phyloP scores from a whole-genome alignment of 2,329 filamentous ascomycete species.

The Pseudocercospora macadamiae region DNA sequence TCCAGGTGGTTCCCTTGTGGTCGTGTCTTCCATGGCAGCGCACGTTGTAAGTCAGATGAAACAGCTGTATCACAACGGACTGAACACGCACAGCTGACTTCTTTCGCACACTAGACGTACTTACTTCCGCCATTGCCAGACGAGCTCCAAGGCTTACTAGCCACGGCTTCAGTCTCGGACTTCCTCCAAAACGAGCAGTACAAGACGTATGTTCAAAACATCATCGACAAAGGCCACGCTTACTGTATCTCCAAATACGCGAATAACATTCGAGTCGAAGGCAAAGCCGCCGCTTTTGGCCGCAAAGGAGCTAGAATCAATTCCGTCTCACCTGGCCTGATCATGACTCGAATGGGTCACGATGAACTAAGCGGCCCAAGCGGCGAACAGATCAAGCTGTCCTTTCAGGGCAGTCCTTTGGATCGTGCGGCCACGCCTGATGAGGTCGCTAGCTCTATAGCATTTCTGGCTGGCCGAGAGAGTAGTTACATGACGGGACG shows the following conservation, averaged over 20 bases:
- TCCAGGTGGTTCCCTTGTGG: conserved; percentile 2
- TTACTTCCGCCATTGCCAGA: no score
- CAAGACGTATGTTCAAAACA: background rate
- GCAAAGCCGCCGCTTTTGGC: conserved; percentile 1
- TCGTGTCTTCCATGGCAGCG: conserved; percentile 12
- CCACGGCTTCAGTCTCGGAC: background rate
- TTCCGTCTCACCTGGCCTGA: conserved; percentile 11
- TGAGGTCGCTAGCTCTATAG: conserved; percentile 12
- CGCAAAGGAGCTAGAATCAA: conserved; percentile 15
- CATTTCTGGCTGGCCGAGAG: conserved; percentile 8
- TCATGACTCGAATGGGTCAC: conserved; percentile 14
- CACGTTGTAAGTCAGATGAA: background rate
- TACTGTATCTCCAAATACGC: conserved; percentile 16
- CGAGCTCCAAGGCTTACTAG: background rate
- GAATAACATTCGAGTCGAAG: conserved; percentile 16
- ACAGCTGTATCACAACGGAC: background rate
- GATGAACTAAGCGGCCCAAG: conserved; percentile 4
- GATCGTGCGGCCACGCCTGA: conserved; percentile 7
- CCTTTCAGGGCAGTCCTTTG: background rate
- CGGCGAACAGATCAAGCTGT: background rate
- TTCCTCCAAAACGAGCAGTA: background rate
- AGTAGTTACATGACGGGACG: conserved; percentile 11
- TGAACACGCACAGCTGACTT: background rate
- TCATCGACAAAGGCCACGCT: background rate
- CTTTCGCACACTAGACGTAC: background rate